Evolutionary conservation across 768 basidiomycete genomes (phyloP), one percentile per base, ranked within the genome.

Genomic region (Russula abietina): DNA sequence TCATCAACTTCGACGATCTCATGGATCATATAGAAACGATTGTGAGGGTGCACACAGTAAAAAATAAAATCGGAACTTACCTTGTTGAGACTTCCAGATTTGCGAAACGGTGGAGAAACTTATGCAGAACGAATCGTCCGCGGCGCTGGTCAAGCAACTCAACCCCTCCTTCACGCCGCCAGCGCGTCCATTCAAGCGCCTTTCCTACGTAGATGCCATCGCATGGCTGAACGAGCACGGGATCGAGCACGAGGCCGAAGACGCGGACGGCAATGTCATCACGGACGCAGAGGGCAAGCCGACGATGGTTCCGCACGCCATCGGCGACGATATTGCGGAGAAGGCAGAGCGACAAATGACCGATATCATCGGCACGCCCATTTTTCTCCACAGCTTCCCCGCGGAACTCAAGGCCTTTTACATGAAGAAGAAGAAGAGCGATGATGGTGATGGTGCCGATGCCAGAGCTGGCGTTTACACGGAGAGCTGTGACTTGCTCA

Each of bases 321-420:
- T 96, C 43, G 95, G 95, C 8, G 95, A 97, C 72, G 95, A 98
- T 74, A 98, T 99, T 69, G 97, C 96, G 28, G 97, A 99, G 74
- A 94, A 95, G 1, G 97, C 97, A 1, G 97, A 99, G 80, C 80
- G 97, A 57, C 86, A 89, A 75, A 99, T 98, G 97, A 98, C 95
- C 19, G 97, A 99, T 73, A 89, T 90, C 69, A 89, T 99, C 67
- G 91, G 88, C 67, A 83, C 81, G 54, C 96, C 96, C 10, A 83
- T 99, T 52, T 98, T 98, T 81, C 74, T 99, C 72, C 85, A 91
- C 71, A 86, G 90, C 24, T 98, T 98, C 86, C 97, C 97, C 2
- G 89, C 87, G 24, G 87, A 91, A 72, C 81, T 98, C 68, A 98
- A 98, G 78, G 86, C 92, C 24, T 99, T 99, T 75, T 98, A 98